Base-by-base conservation (phyloP, 2,329 filamentous ascomycete genomes). In the Plectosphaerella cucumerina region DNA sequence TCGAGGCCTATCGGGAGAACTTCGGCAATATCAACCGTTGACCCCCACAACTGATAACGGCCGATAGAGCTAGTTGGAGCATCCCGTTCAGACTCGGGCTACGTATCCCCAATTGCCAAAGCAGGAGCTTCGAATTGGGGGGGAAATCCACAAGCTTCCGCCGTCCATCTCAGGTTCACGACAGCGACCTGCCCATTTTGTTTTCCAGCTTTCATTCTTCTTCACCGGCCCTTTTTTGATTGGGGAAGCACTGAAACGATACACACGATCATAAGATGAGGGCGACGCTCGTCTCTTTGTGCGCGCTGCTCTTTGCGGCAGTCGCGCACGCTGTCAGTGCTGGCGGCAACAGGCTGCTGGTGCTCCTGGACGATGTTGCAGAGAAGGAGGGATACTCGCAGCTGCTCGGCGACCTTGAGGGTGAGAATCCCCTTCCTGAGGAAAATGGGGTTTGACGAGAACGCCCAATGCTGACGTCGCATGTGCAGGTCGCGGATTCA, bases 331-430 rank as follows among this genome's bases (percentile, higher is more conserved):
- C 91, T 51, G 73, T 87, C 63, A 96, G 92, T 75, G 86, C 85
- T 46, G 94, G 93, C 54, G 94, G 93, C 53, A 82, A 81, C 69
- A 82, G 90, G 65, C 72, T 97, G 70, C 77, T 99, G 63, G 91
- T 95, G 54, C 81, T 99, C 53, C 72, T 96, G 49, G 93, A 97
- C 63, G 87, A 96, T 61, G 77, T 84, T 56, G 79, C 82, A 41
- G 90, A 96, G 65, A 90, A 92, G 77, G 81, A 81, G 60, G 81
- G 81, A 59, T 99, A 96, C 71, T 89, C 88, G 52, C 87, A 85
- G 62, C 93, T 97, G 68, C 76, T 91, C 57, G 80, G 78, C 50
- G 87, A 91, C 65, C 69, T 94, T 53, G 77, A 82, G 65, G 77
- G 89, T 89, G 75, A 65, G 77, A 31, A 31, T 31, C 9, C 26